Conservation (phyloP, 2,329 filamentous ascomycete genomes). For the Botrytis byssoidea region DNA sequence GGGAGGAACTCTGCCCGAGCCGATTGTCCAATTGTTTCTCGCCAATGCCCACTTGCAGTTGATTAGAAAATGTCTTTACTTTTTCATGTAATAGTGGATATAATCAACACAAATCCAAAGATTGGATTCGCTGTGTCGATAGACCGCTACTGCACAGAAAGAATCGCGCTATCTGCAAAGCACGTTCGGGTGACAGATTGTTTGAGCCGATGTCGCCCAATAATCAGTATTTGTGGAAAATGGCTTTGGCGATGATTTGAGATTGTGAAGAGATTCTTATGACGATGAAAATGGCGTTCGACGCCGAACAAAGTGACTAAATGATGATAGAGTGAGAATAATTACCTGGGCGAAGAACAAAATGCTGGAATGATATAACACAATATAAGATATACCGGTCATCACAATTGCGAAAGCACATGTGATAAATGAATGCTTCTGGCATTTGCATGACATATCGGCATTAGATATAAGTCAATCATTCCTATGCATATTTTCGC, state of each 20-base stretch:
- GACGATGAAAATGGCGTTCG: neutral
- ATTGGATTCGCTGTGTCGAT: neutral
- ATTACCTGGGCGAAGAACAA: neutral
- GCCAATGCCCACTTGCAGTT: conserved; percentile 1
- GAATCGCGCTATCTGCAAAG: conserved; percentile 3
- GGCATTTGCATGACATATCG: neutral
- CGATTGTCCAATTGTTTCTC: neutral
- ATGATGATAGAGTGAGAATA: neutral
- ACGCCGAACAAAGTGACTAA: neutral
- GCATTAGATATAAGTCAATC: neutral
- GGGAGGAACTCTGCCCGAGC: neutral
- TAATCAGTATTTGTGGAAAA: neutral
- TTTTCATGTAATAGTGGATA: neutral
- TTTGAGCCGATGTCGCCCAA: conserved; percentile 11
- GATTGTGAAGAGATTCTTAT: neutral
- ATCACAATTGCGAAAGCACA: neutral
- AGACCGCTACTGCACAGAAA: conserved; percentile 15
- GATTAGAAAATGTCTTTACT: neutral
- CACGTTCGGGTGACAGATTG: neutral
- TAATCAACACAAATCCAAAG: neutral
- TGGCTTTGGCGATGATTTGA: neutral
- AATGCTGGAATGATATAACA: neutral
- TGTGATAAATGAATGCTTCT: neutral
- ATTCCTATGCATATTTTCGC: neutral
- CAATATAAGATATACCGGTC: neutral